Conservation (phyloP, 2,329 filamentous ascomycete species). For the Phoma herbarum region DNA sequence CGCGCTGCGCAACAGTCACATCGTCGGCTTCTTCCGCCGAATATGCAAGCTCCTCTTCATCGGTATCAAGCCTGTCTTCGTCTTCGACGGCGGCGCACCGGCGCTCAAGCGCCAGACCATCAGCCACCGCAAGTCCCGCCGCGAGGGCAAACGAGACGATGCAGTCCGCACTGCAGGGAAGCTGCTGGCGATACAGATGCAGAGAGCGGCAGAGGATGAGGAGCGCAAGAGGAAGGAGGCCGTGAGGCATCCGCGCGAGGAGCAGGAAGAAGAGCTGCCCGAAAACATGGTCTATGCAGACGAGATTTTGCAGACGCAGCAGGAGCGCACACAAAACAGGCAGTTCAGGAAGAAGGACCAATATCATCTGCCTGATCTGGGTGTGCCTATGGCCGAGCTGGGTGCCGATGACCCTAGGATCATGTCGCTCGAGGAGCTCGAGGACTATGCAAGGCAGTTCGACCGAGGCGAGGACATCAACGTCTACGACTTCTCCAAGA, state of each 20-base stretch:
- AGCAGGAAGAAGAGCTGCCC: constrained; percentile 75
- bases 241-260: constrained; percentile 51
- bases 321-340: constrained; percentile 76
- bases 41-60: constrained; percentile 98
- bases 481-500: constrained; percentile 95
- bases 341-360: constrained; percentile 91
- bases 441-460: constrained; percentile 93
- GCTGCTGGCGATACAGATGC: constrained; percentile 92
- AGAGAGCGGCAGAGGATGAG: constrained; percentile 87
- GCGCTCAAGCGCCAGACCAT: constrained; percentile 92
- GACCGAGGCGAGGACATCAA: constrained; percentile 88
- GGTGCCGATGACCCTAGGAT: constrained; percentile 92
- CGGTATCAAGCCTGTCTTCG: constrained; percentile 95
- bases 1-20: constrained; percentile 91
- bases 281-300: constrained; percentile 86
- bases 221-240: constrained; percentile 68
- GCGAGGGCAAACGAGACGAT: constrained; percentile 93
- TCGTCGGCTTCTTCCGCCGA: constrained; percentile 96
- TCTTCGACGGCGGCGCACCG: constrained; percentile 96
- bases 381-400: constrained; percentile 81
- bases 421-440: constrained; percentile 93
- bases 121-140: constrained; percentile 74
- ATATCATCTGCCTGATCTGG: constrained; percentile 91
- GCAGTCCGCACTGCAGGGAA: constrained; percentile 90
- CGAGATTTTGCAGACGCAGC: constrained; percentile 81